phyloP scores from a whole-genome alignment of 352 stramenopile genomes.

The Phytophthora meadii region DNA sequence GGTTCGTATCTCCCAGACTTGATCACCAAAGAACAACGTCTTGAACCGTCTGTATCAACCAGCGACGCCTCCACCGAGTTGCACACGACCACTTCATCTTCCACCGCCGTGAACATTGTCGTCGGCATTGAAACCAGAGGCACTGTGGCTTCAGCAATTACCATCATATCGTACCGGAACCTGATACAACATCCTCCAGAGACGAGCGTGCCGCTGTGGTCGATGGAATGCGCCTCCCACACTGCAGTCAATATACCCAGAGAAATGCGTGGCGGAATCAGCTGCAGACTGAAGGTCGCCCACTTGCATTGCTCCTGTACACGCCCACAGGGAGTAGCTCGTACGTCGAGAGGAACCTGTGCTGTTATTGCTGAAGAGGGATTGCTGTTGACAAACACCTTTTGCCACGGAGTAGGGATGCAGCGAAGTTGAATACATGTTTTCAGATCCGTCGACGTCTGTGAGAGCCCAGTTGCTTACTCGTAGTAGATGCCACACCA shows the following conservation, averaged over 20 bases:
- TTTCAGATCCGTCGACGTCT: constrained; percentile 31
- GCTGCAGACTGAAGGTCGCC: constrained; percentile 21
- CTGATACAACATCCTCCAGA: constrained; percentile 26
- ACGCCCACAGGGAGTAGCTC: constrained; percentile 7
- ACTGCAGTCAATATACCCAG: constrained; percentile 36
- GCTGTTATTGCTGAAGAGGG: not conserved
- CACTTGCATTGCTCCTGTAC: constrained; percentile 2
- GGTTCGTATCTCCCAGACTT: too few relatives aligned
- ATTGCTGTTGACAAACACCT: constrained; percentile 13
- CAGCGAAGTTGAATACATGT: constrained; percentile 25
- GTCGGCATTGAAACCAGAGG: constrained; percentile 21
- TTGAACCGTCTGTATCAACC: constrained; percentile 49
- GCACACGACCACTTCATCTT: constrained; percentile 38
- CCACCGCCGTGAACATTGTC: constrained; percentile 20
- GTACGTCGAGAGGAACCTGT: not conserved
- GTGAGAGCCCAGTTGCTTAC: constrained; percentile 22
- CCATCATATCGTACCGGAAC: constrained; percentile 13
- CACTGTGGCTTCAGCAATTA: constrained; percentile 34
- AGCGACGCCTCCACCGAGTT: constrained; percentile 34
- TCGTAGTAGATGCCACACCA: not conserved
- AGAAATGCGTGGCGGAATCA: constrained; percentile 40
- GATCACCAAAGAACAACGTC: constrained; percentile 32
- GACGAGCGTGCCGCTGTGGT: constrained; percentile 11
- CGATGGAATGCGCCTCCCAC: constrained; percentile 23
- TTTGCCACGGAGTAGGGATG: constrained; percentile 1